Evolutionary conservation across 768 basidiomycete genomes (phyloP).

Genomic region (Leucosporidium yakuticum): DNA sequence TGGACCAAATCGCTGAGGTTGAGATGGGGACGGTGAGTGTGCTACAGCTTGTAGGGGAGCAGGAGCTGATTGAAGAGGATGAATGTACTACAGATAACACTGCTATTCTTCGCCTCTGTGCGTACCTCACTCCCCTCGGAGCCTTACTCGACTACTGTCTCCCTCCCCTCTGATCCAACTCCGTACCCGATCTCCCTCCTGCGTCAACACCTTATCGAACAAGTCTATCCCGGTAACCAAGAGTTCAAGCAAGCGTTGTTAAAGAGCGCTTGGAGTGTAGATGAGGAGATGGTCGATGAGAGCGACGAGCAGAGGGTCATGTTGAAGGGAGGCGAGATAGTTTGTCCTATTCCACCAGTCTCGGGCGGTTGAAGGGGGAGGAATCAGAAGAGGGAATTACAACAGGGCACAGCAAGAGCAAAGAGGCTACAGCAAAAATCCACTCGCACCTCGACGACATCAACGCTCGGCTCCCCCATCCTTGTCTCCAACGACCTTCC

Average conservation of each 20-base stretch:
- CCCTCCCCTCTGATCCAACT: constrained; percentile 46
- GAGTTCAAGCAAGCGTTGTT: constrained; percentile 55
- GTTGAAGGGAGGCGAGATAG: constrained; percentile 66
- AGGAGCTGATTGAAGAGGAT: too few species aligned
- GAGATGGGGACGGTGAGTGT: not conserved
- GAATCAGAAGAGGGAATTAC: too few species aligned
- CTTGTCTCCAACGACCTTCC: constrained; percentile 56
- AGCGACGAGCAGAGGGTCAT: constrained; percentile 52
- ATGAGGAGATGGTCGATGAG: constrained; percentile 63
- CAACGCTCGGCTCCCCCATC: constrained; percentile 40
- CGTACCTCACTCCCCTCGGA: constrained; percentile 58
- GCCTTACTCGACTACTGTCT: constrained; percentile 53
- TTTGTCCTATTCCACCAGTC: constrained; percentile 74
- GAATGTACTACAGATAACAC: constrained; percentile 25
- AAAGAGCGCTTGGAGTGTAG: constrained; percentile 68
- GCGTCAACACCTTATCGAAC: constrained; percentile 47
- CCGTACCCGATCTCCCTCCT: constrained; percentile 54
- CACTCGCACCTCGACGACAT: not conserved
- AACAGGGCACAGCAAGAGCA: too few species aligned
- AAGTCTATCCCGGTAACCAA: constrained; percentile 20
- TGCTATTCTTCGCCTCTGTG: constrained; percentile 59
- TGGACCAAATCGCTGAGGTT: not conserved
- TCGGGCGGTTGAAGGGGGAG: constrained; percentile 58
- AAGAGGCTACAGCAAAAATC: too few species aligned
- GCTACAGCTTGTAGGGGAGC: too few species aligned